Conservation (phyloP, 305 asterid genomes). For the Plantago coronopus region DNA sequence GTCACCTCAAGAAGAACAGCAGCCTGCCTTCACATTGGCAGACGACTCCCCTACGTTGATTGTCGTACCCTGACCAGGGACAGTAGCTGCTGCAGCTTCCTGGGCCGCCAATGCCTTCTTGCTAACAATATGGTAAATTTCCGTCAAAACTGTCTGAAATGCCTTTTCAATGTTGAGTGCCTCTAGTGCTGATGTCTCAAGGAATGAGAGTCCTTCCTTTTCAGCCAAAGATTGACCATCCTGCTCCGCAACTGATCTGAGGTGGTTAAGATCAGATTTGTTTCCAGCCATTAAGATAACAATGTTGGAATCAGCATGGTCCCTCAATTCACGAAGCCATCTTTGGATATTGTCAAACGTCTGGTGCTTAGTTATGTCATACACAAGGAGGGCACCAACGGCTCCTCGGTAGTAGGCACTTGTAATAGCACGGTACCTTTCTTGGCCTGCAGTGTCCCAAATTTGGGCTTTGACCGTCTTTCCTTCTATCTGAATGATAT, state of each 20-base stretch:
- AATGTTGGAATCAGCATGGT: slow-evolving; percentile 36
- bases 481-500: slow-evolving; percentile 32
- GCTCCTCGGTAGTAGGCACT: slow-evolving; percentile 43
- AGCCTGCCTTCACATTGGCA: slow-evolving; percentile 26
- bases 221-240: slow-evolving; percentile 37
- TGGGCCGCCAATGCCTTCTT: slow-evolving; percentile 39
- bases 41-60: slow-evolving; percentile 29
- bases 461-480: slow-evolving; percentile 37
- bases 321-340: slow-evolving; percentile 37
- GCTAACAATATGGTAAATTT: slow-evolving; percentile 33
- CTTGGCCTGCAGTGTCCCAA: slow-evolving; percentile 42
- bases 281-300: slow-evolving; percentile 36
- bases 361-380: slow-evolving; percentile 32
- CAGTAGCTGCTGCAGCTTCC: slow-evolving; percentile 26
- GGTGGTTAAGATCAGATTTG: slow-evolving; percentile 33
- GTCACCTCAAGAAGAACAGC: slow-evolving; percentile 29
- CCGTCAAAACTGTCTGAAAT: slow-evolving; percentile 29
- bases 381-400: slow-evolving; percentile 32
- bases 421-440: slow-evolving; percentile 37
- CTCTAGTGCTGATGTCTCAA: slow-evolving; percentile 37
- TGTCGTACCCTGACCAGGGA: slow-evolving; percentile 35
- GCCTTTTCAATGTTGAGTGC: slow-evolving; percentile 33
- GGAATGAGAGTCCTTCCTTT: slow-evolving; percentile 35
- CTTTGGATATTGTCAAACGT: slow-evolving; percentile 34
- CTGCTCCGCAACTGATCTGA: slow-evolving; percentile 31